Conservation (phyloP, 805 yeast genomes). For the Saccharomyces kudriavzevii region DNA sequence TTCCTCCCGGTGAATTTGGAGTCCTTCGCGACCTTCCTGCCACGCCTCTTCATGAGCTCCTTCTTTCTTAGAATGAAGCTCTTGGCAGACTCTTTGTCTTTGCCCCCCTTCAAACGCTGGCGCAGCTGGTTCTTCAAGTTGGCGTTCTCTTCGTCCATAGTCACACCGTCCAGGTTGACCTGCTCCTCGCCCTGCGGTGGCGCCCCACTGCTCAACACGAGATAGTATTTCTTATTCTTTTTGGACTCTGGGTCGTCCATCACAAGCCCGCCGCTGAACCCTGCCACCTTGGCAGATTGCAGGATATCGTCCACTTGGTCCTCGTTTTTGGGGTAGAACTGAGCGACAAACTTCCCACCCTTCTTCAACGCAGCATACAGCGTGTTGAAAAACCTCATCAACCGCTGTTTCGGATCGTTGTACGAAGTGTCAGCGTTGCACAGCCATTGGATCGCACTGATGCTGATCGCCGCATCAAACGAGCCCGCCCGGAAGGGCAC, state of each 20-base stretch:
- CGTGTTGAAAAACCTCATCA: slow-evolving; percentile 77
- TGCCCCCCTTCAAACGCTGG: slow-evolving; percentile 16
- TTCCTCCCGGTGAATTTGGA: slow-evolving; percentile 87
- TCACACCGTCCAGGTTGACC: slow-evolving; percentile 71
- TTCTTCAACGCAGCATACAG: slow-evolving; percentile 76
- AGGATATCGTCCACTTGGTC: slow-evolving; percentile 70
- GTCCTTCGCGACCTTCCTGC: slow-evolving; percentile 80
- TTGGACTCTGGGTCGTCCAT: slow-evolving; percentile 90
- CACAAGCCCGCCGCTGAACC: slow-evolving; percentile 92
- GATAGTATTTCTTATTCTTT: slow-evolving; percentile 81
- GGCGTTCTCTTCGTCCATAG: slow-evolving; percentile 47
- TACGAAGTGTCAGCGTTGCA: slow-evolving; percentile 86
- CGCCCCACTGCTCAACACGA: slow-evolving; percentile 57
- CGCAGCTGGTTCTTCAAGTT: slow-evolving; percentile 30
- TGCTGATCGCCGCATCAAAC: slow-evolving; percentile 92
- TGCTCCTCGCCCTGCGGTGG: slow-evolving; percentile 75
- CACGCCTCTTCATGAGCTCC: slow-evolving; percentile 85
- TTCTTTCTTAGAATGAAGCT: slow-evolving; percentile 85
- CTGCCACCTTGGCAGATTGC: slow-evolving; percentile 83
- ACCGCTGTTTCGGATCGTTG: slow-evolving; percentile 76
- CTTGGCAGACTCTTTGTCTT: slow-evolving; percentile 53
- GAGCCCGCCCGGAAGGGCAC: slow-evolving; percentile 93
- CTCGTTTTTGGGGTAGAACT: slow-evolving; percentile 90
- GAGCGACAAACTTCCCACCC: slow-evolving; percentile 97
- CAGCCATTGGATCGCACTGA: slow-evolving; percentile 95